Evolutionary conservation across 225 moss, liverwort and hornwort genomes (phyloP).

Genomic region (Polytrichum commune): DNA sequence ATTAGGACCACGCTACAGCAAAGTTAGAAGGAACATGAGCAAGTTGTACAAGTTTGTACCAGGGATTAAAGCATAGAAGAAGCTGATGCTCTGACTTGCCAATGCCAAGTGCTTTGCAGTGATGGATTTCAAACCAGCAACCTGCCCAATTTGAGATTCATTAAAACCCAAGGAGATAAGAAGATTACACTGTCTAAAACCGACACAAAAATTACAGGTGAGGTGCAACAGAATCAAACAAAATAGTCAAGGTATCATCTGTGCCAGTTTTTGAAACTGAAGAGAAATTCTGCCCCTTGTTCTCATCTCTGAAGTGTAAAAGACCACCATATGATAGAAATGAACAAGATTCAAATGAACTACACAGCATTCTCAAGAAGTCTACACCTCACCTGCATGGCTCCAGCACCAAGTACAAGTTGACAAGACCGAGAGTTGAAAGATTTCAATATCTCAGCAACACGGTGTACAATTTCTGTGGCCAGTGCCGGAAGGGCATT

Average conservation of each 20-base stretch:
- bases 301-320: too few species aligned
- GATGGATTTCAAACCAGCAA: conserved; percentile 97
- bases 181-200: not conserved
- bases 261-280: too few species aligned
- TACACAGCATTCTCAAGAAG: too few species aligned
- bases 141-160: conserved; percentile 41
- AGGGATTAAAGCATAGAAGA: conserved; percentile 87
- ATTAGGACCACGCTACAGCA: too few species aligned
- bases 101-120: conserved; percentile 97
- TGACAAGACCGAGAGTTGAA: conserved; percentile 97
- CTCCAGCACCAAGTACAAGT: conserved; percentile 99
- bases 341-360: too few species aligned
- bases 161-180: not conserved
- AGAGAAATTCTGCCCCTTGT: too few species aligned
- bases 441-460: conserved; percentile 88
- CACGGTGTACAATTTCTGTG: conserved; percentile 97
- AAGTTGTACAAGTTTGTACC: conserved; percentile 33
- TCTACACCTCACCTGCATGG: conserved; percentile 75
- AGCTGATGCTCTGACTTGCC: conserved; percentile 95
- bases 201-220: too few species aligned
- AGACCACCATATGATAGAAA: too few species aligned
- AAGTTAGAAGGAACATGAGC: too few species aligned
- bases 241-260: too few species aligned
- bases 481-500: conserved; percentile 88
- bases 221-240: too few species aligned